Conservation (phyloP, 2,329 filamentous ascomycete genomes). For the Thermomyces lanuginosus region DNA sequence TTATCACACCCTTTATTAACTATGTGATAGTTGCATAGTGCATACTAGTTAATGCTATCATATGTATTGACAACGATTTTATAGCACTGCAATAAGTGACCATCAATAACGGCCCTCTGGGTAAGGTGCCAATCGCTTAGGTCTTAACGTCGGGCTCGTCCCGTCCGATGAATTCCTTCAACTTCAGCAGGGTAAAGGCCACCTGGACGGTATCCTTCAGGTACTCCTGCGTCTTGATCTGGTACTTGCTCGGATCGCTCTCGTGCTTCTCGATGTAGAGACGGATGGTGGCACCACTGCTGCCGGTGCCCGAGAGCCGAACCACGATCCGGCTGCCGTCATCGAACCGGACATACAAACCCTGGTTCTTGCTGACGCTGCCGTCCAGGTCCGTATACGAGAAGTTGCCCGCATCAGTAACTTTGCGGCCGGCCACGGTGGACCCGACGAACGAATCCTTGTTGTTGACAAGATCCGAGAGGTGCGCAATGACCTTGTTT, state of each 20-base stretch:
- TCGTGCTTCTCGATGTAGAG: slow-evolving; percentile 96
- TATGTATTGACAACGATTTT: slow-evolving; percentile 1
- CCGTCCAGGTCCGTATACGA: slow-evolving; percentile 98
- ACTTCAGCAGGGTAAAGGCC: slow-evolving; percentile 69
- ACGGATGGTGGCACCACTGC: slow-evolving; percentile 87
- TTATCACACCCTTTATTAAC: too few relatives aligned
- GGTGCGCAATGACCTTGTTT: slow-evolving; percentile 69
- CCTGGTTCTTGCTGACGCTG: slow-evolving; percentile 88
- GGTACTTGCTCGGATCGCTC: slow-evolving; percentile 58
- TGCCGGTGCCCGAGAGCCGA: slow-evolving; percentile 84
- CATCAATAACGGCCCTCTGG: background rate
- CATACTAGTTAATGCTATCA: slow-evolving; percentile 1
- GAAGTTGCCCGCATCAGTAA: slow-evolving; percentile 85
- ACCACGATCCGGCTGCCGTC: slow-evolving; percentile 92
- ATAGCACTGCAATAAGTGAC: background rate
- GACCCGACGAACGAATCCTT: slow-evolving; percentile 66
- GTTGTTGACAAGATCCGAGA: slow-evolving; percentile 61
- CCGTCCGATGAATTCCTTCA: slow-evolving; percentile 84
- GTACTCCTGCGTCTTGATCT: slow-evolving; percentile 58
- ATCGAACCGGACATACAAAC: slow-evolving; percentile 84
- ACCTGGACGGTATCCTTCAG: slow-evolving; percentile 77
- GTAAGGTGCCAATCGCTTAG: slow-evolving; percentile 29
- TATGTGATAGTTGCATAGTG: too few relatives aligned
- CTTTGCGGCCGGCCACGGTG: slow-evolving; percentile 64
- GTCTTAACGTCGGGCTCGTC: slow-evolving; percentile 96